Conservation (phyloP, 2,329 filamentous ascomycete genomes). For the Xylaria sp. region DNA sequence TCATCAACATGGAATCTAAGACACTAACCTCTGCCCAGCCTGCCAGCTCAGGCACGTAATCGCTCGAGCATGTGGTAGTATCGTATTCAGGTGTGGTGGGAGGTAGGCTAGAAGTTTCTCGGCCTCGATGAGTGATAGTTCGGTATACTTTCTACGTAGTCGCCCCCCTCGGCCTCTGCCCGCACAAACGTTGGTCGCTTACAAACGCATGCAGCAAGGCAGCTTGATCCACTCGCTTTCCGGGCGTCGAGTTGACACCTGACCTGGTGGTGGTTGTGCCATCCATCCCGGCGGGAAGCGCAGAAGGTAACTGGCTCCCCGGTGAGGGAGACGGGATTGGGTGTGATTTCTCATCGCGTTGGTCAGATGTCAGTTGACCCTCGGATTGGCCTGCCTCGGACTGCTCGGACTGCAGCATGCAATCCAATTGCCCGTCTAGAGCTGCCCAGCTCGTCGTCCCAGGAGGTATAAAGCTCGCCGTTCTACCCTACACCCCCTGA, state of each 20-base stretch:
- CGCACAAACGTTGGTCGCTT: background rate
- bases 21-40: background rate
- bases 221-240: constrained; percentile 6
- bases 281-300: constrained; percentile 2
- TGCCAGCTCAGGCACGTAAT: background rate
- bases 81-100: background rate
- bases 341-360: constrained; percentile 29
- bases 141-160: background rate
- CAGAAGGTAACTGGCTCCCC: constrained; percentile 21
- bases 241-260: constrained; percentile 4
- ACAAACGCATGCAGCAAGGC: constrained; percentile 10
- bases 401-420: constrained; percentile 24
- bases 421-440: background rate
- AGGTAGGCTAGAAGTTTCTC: background rate
- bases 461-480: constrained; percentile 22
- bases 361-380: constrained; percentile 23
- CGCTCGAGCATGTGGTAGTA: background rate
- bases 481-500: background rate
- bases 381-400: constrained; percentile 18
- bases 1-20: no score
- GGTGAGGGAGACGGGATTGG: constrained; percentile 4
- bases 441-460: constrained; percentile 11
- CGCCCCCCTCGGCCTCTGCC: background rate
- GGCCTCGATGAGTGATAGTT: background rate
- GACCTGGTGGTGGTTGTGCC: constrained; percentile 14